Conservation (phyloP, 306 rosid species). For the Oemleria cerasiformis region DNA sequence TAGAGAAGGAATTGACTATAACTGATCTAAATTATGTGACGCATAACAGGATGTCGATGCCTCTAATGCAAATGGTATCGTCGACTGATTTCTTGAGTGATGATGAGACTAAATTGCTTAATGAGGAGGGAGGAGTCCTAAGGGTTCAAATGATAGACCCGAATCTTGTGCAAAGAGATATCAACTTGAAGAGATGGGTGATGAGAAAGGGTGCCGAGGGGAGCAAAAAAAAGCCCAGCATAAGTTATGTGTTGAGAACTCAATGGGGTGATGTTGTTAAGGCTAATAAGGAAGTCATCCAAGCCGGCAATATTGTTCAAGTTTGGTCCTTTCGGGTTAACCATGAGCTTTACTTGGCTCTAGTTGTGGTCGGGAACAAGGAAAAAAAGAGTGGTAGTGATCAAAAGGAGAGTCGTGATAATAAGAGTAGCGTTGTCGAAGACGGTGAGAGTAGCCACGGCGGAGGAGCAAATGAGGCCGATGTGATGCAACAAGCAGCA, state of each 20-base stretch:
- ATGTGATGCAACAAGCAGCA: too few species aligned
- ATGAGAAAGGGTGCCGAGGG: neutral
- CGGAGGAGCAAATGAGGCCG: neutral
- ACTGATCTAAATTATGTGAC: neutral
- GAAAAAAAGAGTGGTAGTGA: neutral
- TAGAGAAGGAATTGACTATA: neutral
- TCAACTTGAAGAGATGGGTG: neutral
- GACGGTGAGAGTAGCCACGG: neutral
- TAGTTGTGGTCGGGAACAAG: neutral
- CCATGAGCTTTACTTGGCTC: slow-evolving; percentile 1
- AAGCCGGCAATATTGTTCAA: neutral
- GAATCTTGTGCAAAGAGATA: neutral
- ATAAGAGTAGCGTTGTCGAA: neutral
- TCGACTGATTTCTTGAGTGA: slow-evolving; percentile 1
- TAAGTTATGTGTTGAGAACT: neutral
- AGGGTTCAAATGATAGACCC: neutral
- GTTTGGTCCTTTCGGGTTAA: slow-evolving; percentile 8
- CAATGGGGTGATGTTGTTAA: neutral
- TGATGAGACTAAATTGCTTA: neutral
- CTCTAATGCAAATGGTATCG: neutral
- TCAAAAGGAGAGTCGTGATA: neutral
- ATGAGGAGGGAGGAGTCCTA: neutral
- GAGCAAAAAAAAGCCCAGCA: neutral
- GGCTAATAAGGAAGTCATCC: neutral
- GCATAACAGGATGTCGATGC: slow-evolving; percentile 11